Percentiles rank a stretch among this genome's conserved stretches.
Evolutionary conservation across 805 yeast species (phyloP).

Genomic region (Starmera pachycereana): DNA sequence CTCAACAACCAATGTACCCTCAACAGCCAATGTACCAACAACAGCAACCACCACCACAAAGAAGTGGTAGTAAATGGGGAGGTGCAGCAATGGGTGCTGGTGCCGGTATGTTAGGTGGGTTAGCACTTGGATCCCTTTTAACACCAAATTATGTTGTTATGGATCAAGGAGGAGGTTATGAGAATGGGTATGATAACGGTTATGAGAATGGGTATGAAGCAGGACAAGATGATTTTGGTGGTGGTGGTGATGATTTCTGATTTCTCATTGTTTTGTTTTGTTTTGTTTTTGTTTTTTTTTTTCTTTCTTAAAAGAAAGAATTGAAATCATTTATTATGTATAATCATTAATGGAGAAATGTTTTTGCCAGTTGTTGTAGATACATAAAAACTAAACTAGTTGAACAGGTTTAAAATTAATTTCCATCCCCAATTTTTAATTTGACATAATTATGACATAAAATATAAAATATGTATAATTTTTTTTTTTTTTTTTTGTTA

Average conservation of each 20-base stretch:
- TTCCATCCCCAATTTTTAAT: no score
- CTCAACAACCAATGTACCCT: slow-evolving; percentile 31
- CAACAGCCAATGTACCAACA: slow-evolving; percentile 27
- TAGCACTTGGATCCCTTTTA: slow-evolving; percentile 16
- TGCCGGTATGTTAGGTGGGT: slow-evolving; percentile 21
- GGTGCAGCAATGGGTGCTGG: slow-evolving; percentile 18
- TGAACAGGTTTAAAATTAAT: no score
- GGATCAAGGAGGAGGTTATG: not conserved
- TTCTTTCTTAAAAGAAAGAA: no score
- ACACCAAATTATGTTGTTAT: not conserved
- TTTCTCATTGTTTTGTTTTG: no score
- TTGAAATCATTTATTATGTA: no score
- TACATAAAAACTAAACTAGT: not conserved
- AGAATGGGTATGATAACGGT: slow-evolving; percentile 11
- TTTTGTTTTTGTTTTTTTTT: no score
- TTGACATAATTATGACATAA: no score
- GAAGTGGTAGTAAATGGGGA: slow-evolving; percentile 18
- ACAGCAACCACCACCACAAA: slow-evolving; percentile 7
- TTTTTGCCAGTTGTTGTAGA: not conserved
- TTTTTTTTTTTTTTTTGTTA: no score
- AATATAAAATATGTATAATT: no score
- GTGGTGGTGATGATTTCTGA: slow-evolving; percentile 27
- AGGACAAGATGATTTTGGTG: slow-evolving; percentile 15
- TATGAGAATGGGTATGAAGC: slow-evolving; percentile 18
- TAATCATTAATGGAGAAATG: no score